Base-by-base conservation (phyloP, 176 grass and related monocot species). In the Juncus effusus region DNA sequence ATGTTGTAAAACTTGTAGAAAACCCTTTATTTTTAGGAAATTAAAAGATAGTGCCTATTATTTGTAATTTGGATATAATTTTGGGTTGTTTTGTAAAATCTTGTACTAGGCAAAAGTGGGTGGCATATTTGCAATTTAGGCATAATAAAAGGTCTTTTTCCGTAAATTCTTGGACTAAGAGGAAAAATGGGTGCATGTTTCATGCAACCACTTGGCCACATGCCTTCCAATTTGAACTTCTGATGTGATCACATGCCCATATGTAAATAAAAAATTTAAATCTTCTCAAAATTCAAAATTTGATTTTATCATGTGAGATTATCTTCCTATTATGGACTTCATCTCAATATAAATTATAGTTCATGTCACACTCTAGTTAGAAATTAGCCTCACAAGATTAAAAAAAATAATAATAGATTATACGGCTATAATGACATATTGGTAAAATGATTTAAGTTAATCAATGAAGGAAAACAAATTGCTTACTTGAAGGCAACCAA, bases 401-500 rank as follows among this genome's bases (percentile, higher is more conserved):
- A 54, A 36, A 12, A 13, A 41, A 59, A 63, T 42, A 4, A 51
- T 11, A 11, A 36, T 56, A 11, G 44, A 16, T 41, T 70, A 49
- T 64, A 75, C 19, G 19, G 19, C 10, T 19, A 11, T 14, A 6
- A 7, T 65, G 40, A 55, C 3, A 7, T 4, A 49, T 38, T 39
- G 2, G n/a, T 62, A 45, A 61, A 74, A 7, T 69, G 58, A n/a
- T 38, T 11, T 52, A 19, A 36, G 11, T n/a, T 36, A 14, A 55
- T 16, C 6, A 14, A 64, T 5, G 49, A 44, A 13, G 15, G 5
- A 42, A 59, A 54, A 51, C 0, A n/a, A 10, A 38, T 36, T 14
- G 42, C 66, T 12, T 15, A 96, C 92, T 87, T 96, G 93, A 2
- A 96, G 85, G 4, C 73, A 74, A 10, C 84, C 74, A 64, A 81